phyloP scores from a whole-genome alignment of 2,329 filamentous ascomycete genomes.

The Plenodomus biglobosus region DNA sequence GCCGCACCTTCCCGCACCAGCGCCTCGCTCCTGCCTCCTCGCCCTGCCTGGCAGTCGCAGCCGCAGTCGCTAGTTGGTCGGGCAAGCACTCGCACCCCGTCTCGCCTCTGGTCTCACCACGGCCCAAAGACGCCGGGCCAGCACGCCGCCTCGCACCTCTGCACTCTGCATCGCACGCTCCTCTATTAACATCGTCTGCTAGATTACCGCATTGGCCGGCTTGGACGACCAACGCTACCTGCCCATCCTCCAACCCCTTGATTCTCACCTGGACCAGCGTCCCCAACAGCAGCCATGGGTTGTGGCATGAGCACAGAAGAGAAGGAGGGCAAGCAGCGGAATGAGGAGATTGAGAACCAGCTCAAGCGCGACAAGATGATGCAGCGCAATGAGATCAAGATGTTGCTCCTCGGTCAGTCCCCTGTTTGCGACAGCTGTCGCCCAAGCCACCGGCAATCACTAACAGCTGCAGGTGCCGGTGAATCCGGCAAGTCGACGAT shows the following conservation, averaged over 20 bases:
- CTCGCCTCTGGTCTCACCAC: slow-evolving; percentile 5
- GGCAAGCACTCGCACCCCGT: background rate
- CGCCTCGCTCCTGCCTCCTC: slow-evolving; percentile 10
- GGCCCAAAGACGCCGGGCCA: slow-evolving; percentile 3
- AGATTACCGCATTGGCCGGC: slow-evolving; percentile 41
- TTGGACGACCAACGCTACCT: slow-evolving; percentile 33
- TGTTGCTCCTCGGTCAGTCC: slow-evolving; percentile 94
- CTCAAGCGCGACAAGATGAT: slow-evolving; percentile 98
- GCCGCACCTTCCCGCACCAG: background rate
- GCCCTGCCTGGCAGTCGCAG: background rate
- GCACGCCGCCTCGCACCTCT: slow-evolving; percentile 2
- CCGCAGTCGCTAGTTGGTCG: background rate
- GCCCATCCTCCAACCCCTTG: slow-evolving; percentile 28
- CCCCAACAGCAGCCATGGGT: slow-evolving; percentile 73
- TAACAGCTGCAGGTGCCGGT: slow-evolving; percentile 73
- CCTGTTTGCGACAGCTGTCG: too few relatives aligned
- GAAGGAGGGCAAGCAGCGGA: slow-evolving; percentile 99
- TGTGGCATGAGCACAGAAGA: slow-evolving; percentile 99
- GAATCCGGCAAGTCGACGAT: slow-evolving; percentile 97
- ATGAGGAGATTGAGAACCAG: slow-evolving; percentile 99
- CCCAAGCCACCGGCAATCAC: slow-evolving; percentile 16
- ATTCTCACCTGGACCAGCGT: slow-evolving; percentile 20
- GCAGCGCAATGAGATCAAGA: slow-evolving; percentile 99
- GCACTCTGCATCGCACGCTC: background rate
- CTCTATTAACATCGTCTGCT: slow-evolving; percentile 11